Base-by-base conservation (phyloP, 1,284 basidiomycete species). In the Irpex sp. region DNA sequence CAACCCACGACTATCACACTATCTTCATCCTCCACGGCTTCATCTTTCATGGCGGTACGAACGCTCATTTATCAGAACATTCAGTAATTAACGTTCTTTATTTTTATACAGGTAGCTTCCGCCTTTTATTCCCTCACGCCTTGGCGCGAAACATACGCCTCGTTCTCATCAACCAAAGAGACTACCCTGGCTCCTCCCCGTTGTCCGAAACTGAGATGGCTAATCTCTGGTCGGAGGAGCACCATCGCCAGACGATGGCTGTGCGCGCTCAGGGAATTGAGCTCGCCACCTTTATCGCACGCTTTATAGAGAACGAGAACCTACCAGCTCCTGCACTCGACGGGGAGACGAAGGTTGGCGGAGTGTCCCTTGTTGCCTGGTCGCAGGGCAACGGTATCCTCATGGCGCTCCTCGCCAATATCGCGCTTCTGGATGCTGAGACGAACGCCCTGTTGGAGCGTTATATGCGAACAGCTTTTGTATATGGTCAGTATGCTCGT, bases 81-180 rank as follows among this genome's bases (percentile, higher is more conserved):
- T 21, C 45, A 7, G 55, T 94, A 94, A 58, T 82, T 87, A 65
- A n/a, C 16, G 3, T 45, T 33, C 39, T 12, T 51, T 6, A 36
- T 28, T 16, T 14, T 57, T n/a, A 53, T n/a, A n/a, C 57, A 56
- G 51, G 36, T 0, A 58, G 57, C 10, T 61, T 61, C 56, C 47
- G 55, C 8, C 47, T 28, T 9, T 51, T 61, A 16, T 36, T 58
- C 39, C 47, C 56, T 8, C 28, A 61, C 36, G 60, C 49, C 7
- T 45, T 35, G 6, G 19, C 47, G 35, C 48, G 53, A n/a, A 58
- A 58, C n/a, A 48, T 61, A 19, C 56, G 60, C 33, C 21, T 61
- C 49, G 28, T 61, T 14, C 37, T 42, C 23, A n/a, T 61, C 21
- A 61, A 61, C 51, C 14, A 35, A 39, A 45, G 60, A 45, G 60